Percentiles rank a stretch among this genome's conserved stretches.
phyloP scores from a whole-genome alignment of 108 stramenopile genomes.

The Schizochytrium sp. region DNA sequence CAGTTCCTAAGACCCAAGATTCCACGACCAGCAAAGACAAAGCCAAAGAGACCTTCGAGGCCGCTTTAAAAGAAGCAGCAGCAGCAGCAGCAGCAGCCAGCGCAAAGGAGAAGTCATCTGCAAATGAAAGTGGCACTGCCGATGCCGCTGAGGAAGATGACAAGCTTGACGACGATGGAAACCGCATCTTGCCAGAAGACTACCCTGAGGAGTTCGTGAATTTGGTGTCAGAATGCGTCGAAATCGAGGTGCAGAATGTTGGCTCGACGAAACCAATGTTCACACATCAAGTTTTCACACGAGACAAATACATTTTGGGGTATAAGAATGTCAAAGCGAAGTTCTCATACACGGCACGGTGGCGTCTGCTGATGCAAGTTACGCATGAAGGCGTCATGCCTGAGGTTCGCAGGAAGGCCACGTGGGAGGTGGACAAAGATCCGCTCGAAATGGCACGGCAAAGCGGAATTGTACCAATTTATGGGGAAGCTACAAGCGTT shows the following conservation, averaged over 20 bases:
- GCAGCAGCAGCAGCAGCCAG: constrained; percentile 7
- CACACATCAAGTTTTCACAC: constrained; percentile 19
- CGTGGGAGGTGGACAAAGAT: neutral
- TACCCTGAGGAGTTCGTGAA: neutral
- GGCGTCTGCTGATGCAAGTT: neutral
- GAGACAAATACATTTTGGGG: constrained; percentile 45
- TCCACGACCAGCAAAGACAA: neutral
- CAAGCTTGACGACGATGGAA: constrained; percentile 22
- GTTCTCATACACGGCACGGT: neutral
- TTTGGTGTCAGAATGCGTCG: neutral
- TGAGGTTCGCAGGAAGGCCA: neutral
- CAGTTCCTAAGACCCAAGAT: no score
- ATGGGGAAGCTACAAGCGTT: neutral
- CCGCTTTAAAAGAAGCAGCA: neutral
- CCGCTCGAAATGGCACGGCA: neutral
- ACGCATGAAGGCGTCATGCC: constrained; percentile 32
- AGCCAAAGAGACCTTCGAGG: neutral
- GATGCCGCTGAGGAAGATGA: neutral
- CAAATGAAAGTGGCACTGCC: neutral
- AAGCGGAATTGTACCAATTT: constrained; percentile 7
- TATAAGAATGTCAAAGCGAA: constrained; percentile 16
- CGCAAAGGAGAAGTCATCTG: neutral
- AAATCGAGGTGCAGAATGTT: neutral
- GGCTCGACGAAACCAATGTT: constrained; percentile 5
- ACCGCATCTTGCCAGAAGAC: constrained; percentile 45